Percentiles rank a stretch among this genome's conserved stretches.
Conservation (phyloP, 441 rosid species). For the Francoa sonchifolia region DNA sequence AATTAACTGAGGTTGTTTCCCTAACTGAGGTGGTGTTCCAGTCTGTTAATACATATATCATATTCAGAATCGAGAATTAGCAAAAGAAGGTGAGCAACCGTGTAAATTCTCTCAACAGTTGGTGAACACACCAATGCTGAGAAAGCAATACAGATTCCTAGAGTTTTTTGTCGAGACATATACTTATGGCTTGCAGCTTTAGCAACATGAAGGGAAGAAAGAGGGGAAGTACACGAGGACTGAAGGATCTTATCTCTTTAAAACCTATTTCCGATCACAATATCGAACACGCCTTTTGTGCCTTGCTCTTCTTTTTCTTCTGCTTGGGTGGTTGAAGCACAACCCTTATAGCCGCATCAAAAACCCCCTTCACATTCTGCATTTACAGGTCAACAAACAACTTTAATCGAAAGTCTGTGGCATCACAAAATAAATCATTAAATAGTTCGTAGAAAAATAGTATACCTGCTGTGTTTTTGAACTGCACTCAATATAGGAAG, state of each 20-base stretch:
- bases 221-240: conserved; percentile 7
- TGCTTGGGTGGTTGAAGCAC: conserved; percentile 79
- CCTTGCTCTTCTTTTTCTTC: conserved; percentile 76
- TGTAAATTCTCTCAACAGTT: not conserved
- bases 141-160: too few species aligned
- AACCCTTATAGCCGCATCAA: conserved; percentile 65
- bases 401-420: conserved; percentile 1
- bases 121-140: not conserved
- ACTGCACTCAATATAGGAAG: conserved; percentile 77
- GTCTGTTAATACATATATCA: not conserved
- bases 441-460: not conserved
- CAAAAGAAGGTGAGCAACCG: not conserved
- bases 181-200: conserved; percentile 17
- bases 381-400: conserved; percentile 7
- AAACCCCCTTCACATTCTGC: conserved; percentile 72
- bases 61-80: not conserved
- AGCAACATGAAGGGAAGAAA: conserved; percentile 16
- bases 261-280: conserved; percentile 35
- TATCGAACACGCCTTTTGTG: conserved; percentile 51
- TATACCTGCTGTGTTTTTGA: conserved; percentile 85
- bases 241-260: conserved; percentile 16
- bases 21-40: not conserved
- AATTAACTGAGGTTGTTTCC: not conserved
- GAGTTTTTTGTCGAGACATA: conserved; percentile 15
- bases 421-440: not conserved